A percentile compares a stretch with the other conserved stretches of the same genome.
These are phyloP conservation scores for Juglanconis sp. DNA, from an alignment of 2,329 filamentous ascomycete genomes.

Conservation along the genomic window DNA sequence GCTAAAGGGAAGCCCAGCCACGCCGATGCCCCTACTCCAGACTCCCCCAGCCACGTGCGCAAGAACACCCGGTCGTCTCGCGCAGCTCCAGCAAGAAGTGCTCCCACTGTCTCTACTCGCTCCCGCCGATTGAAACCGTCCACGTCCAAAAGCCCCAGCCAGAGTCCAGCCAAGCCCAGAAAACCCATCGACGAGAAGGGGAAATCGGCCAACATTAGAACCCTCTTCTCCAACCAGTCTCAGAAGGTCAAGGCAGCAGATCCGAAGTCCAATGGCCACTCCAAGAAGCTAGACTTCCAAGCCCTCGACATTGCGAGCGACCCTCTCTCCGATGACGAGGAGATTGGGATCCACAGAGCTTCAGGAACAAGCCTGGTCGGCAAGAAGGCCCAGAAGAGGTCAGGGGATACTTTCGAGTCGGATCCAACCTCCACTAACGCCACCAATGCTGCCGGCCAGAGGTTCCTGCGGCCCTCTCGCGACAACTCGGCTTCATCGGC, in stretches of 20 bases:
- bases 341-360: conserved; percentile 48
- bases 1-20: conserved; percentile 30
- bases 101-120: conserved; percentile 22
- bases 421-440: conserved; percentile 22
- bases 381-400: conserved; percentile 52
- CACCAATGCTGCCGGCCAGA: conserved; percentile 41
- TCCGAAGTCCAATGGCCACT: conserved; percentile 27
- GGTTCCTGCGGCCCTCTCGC: conserved; percentile 46
- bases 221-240: conserved; percentile 60
- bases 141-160: conserved; percentile 36
- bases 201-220: conserved; percentile 54
- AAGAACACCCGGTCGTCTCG: conserved; percentile 28
- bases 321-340: conserved; percentile 60
- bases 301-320: conserved; percentile 49
- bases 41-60: conserved; percentile 40
- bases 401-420: conserved; percentile 34
- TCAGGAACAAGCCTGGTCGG: conserved; percentile 54
- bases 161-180: conserved; percentile 41
- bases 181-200: conserved; percentile 46
- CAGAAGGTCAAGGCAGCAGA: conserved; percentile 42
- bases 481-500: conserved; percentile 25
- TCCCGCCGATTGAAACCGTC: conserved; percentile 22
- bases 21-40: conserved; percentile 26
- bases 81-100: conserved; percentile 9
- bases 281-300: conserved; percentile 22